Conservation (phyloP, 257 asterid genomes). For the Salvia rosmarinus region DNA sequence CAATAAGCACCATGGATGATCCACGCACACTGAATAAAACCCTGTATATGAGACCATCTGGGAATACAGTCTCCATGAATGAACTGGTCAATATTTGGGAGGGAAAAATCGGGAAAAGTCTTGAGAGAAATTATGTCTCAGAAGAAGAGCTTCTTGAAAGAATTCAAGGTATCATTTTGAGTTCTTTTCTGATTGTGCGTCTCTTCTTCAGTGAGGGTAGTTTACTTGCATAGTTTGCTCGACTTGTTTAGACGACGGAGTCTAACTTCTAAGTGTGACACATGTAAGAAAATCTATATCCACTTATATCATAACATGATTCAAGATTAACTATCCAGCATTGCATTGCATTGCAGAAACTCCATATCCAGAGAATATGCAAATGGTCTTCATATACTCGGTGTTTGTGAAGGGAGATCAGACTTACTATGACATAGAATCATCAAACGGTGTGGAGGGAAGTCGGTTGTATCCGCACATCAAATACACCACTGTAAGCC, state of each 20-base stretch:
- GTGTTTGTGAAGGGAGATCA: conserved; percentile 87
- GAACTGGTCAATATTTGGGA: conserved; percentile 88
- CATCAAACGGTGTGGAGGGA: conserved; percentile 70
- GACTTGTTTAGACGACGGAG: background rate
- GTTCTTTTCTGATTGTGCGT: background rate
- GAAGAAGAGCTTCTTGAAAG: conserved; percentile 64
- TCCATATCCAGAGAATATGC: conserved; percentile 80
- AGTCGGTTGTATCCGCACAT: conserved; percentile 66
- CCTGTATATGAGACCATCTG: conserved; percentile 74
- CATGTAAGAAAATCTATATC: background rate
- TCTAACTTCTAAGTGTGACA: background rate
- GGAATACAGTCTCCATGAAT: conserved; percentile 71
- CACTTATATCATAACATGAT: background rate
- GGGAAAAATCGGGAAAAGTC: conserved; percentile 63
- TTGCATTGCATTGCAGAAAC: conserved; percentile 64
- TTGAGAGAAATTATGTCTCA: conserved; percentile 57
- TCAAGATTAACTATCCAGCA: conserved; percentile 6
- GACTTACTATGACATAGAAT: conserved; percentile 57
- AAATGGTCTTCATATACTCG: conserved; percentile 77
- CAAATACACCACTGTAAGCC: conserved; percentile 69
- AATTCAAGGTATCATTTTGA: conserved; percentile 52
- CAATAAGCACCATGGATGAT: conserved; percentile 82
- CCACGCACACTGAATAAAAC: conserved; percentile 65
- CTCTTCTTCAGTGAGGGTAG: background rate
- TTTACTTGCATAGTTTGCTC: background rate